A percentile compares a stretch with the other conserved stretches of the same genome.
Conservation (phyloP, 768 basidiomycete genomes). For the Tylopilus intermedius region DNA sequence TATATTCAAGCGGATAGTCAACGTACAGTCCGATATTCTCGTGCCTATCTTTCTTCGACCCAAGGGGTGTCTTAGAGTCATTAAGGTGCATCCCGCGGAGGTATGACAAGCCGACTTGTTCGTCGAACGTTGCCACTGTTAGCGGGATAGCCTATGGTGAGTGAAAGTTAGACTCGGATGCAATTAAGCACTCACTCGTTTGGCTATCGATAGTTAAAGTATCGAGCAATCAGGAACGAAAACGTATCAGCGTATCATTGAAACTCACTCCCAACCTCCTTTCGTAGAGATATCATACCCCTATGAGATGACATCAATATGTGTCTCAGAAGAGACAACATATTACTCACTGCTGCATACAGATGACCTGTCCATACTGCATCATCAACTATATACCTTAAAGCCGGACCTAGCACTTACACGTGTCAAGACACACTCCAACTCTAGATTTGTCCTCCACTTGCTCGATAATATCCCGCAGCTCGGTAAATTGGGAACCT, state of each 20-base stretch:
- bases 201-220: slow-evolving; percentile 12
- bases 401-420: slow-evolving; percentile 33
- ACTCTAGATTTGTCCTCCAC: slow-evolving; percentile 73
- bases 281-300: slow-evolving; percentile 78
- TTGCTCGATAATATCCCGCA: slow-evolving; percentile 60
- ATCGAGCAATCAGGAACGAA: background rate
- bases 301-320: slow-evolving; percentile 29
- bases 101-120: slow-evolving; percentile 65
- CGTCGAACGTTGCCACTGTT: slow-evolving; percentile 62
- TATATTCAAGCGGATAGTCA: background rate
- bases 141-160: background rate
- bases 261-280: slow-evolving; percentile 63
- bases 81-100: slow-evolving; percentile 84
- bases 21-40: slow-evolving; percentile 81
- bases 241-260: background rate
- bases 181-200: slow-evolving; percentile 18
- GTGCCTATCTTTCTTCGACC: slow-evolving; percentile 71
- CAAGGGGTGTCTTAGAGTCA: slow-evolving; percentile 65
- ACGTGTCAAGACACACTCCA: slow-evolving; percentile 84
- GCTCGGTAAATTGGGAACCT: slow-evolving; percentile 64
- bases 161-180: background rate
- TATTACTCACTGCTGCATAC: slow-evolving; percentile 60
- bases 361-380: slow-evolving; percentile 51
- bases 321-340: slow-evolving; percentile 34
- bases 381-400: background rate